Evolutionary conservation across 1,139 yeast species (phyloP).

Genomic region (Scheffersomyces stambukii): DNA sequence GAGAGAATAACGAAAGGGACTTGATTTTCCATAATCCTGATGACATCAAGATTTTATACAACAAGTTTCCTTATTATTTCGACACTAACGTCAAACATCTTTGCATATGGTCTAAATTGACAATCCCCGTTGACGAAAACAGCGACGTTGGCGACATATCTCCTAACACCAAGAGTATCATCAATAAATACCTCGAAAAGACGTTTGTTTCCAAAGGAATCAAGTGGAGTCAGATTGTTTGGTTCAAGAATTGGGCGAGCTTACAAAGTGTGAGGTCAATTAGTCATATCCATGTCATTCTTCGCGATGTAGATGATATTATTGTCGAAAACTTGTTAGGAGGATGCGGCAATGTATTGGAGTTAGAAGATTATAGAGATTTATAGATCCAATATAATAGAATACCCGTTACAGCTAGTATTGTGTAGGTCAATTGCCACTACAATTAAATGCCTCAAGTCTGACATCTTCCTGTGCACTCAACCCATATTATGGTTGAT

Average conservation of each 20-base stretch:
- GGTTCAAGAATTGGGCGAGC: slow-evolving; percentile 64
- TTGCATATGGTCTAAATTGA: slow-evolving; percentile 42
- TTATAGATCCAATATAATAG: slow-evolving; percentile 4
- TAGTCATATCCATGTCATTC: slow-evolving; percentile 56
- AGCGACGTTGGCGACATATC: slow-evolving; percentile 45
- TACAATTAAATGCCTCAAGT: no score
- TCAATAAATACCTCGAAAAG: slow-evolving; percentile 36
- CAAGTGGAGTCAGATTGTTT: slow-evolving; percentile 39
- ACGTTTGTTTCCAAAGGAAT: slow-evolving; percentile 39
- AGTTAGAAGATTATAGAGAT: slow-evolving; percentile 16
- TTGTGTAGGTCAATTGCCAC: no score
- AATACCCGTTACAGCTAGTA: slow-evolving; percentile 3
- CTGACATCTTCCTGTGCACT: no score
- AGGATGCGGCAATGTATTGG: slow-evolving; percentile 18
- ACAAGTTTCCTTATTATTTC: slow-evolving; percentile 44
- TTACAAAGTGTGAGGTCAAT: slow-evolving; percentile 55
- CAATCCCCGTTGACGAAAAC: slow-evolving; percentile 27
- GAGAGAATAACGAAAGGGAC: slow-evolving; percentile 7
- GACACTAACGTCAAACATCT: slow-evolving; percentile 32
- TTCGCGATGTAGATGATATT: slow-evolving; percentile 30
- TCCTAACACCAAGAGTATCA: slow-evolving; percentile 26
- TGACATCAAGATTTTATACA: slow-evolving; percentile 31
- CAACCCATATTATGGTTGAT: no score
- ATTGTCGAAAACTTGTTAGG: slow-evolving; percentile 18
- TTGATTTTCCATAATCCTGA: slow-evolving; percentile 13